Evolutionary conservation across 2,329 filamentous ascomycete genomes (phyloP).

Genomic region (Tolypocladium amazonense): DNA sequence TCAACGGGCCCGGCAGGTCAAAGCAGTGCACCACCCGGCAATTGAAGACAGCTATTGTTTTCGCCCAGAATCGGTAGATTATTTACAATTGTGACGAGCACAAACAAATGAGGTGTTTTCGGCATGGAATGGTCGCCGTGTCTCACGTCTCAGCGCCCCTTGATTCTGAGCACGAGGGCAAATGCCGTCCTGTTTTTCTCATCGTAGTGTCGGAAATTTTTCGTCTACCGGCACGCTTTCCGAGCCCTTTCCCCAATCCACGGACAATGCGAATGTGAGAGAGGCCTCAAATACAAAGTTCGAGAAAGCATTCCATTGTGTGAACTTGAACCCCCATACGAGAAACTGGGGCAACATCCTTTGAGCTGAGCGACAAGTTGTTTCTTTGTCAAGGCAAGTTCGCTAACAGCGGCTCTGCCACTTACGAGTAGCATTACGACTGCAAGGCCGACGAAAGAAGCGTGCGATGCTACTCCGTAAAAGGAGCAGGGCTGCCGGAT

Average conservation of each 20-base stretch:
- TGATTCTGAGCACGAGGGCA: not conserved
- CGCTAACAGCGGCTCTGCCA: not conserved
- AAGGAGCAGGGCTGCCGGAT: not conserved
- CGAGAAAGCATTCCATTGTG: not conserved
- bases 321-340: not conserved
- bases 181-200: not conserved
- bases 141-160: not conserved
- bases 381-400: not conserved
- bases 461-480: not conserved
- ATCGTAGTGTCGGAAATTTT: not conserved
- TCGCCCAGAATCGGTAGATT: not conserved
- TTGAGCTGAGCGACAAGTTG: not conserved
- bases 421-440: too few species aligned
- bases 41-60: not conserved
- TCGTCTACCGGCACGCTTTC: not conserved
- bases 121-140: not conserved
- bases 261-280: not conserved
- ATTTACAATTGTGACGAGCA: not conserved
- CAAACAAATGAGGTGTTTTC: not conserved
- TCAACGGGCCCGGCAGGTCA: not conserved
- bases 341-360: not conserved
- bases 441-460: not conserved
- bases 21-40: not conserved
- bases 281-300: not conserved
- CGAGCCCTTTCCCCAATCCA: too few species aligned